These are phyloP conservation scores for Trichoderma simmonsii DNA, from an alignment of 2,329 filamentous ascomycete species.

Conservation along the genomic window DNA sequence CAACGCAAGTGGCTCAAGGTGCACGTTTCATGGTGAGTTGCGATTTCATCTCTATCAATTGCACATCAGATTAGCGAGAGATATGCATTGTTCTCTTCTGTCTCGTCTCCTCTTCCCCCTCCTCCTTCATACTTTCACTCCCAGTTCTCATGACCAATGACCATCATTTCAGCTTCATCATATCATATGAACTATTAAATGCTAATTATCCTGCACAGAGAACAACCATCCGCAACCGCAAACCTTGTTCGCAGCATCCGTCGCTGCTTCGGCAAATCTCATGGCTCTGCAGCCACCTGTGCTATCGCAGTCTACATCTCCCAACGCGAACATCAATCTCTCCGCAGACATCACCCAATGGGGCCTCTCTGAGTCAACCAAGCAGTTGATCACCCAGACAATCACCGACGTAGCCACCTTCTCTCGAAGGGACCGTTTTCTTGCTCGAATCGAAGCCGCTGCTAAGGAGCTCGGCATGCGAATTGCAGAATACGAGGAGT, in stretches of 20 bases:
- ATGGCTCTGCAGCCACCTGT: neutral
- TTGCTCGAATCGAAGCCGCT: conserved; percentile 52
- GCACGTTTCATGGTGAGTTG: conserved; percentile 56
- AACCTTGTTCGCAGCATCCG: conserved; percentile 26
- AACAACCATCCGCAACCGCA: conserved; percentile 42
- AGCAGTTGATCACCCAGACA: conserved; percentile 34
- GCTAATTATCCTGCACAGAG: conserved; percentile 33
- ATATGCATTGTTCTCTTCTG: neutral
- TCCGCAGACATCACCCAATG: conserved; percentile 36
- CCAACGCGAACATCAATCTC: neutral
- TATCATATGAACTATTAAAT: neutral
- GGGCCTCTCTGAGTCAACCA: conserved; percentile 24
- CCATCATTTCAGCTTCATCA: neutral
- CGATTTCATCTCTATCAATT: neutral
- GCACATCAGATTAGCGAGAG: neutral
- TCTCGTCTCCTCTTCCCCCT: neutral
- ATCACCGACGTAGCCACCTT: conserved; percentile 45
- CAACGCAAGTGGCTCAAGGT: conserved; percentile 58
- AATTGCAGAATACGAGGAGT: conserved; percentile 51
- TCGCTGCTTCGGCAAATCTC: conserved; percentile 21
- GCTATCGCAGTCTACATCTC: neutral
- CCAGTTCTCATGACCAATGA: neutral
- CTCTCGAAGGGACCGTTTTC: conserved; percentile 43
- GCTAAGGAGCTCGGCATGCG: conserved; percentile 54
- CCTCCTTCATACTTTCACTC: neutral